These are phyloP conservation scores for Syzygium syzygioides DNA, from an alignment of 441 rosid species.

Conservation along the genomic window DNA sequence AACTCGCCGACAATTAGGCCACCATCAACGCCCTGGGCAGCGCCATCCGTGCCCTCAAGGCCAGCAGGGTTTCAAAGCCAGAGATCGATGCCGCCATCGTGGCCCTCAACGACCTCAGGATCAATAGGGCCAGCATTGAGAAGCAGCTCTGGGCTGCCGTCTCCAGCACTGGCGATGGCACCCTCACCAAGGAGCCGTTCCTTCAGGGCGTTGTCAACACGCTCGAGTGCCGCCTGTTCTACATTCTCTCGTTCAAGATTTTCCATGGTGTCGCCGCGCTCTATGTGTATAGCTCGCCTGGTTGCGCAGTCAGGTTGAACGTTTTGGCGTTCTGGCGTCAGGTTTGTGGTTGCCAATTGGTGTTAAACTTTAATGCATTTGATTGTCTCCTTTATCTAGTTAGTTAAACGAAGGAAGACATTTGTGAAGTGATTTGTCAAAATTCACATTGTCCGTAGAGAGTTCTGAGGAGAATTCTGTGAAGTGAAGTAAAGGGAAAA, in stretches of 20 bases:
- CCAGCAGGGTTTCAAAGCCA: neutral
- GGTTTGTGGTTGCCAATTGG: slow-evolving; percentile 19
- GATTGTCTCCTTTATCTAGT: no score
- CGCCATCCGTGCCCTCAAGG: no score
- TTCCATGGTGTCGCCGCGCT: slow-evolving; percentile 80
- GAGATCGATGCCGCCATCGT: slow-evolving; percentile 67
- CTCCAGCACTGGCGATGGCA: slow-evolving; percentile 20
- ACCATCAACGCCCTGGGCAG: rapidly evolving
- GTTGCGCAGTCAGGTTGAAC: slow-evolving; percentile 56
- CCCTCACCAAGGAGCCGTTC: slow-evolving; percentile 50
- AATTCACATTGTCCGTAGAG: no score
- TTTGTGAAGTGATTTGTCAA: no score
- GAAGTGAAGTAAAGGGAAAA: no score
- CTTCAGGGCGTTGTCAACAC: slow-evolving; percentile 58
- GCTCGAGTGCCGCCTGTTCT: slow-evolving; percentile 62
- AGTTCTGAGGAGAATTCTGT: no score
- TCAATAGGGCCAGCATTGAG: slow-evolving; percentile 62
- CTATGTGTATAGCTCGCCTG: slow-evolving; percentile 61
- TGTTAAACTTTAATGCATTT: neutral
- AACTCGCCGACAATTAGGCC: neutral
- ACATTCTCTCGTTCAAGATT: slow-evolving; percentile 69
- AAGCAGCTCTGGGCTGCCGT: slow-evolving; percentile 50
- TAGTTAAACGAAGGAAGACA: no score
- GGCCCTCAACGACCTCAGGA: slow-evolving; percentile 45
- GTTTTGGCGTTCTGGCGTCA: slow-evolving; percentile 84